Evolutionary conservation across 2,329 filamentous ascomycete genomes (phyloP).

Genomic region (Fusarium sp.): DNA sequence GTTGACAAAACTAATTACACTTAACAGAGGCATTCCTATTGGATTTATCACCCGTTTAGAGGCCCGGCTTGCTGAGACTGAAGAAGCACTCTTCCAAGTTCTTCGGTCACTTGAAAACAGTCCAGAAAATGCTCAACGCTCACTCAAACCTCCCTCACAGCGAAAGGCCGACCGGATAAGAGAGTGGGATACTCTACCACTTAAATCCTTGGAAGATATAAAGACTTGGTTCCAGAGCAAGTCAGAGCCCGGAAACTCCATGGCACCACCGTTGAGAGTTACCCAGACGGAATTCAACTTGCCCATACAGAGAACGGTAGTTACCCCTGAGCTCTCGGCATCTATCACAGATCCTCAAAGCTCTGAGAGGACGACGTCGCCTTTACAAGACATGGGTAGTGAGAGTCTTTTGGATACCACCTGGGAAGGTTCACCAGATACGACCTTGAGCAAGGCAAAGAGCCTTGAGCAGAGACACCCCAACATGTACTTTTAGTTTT

Average conservation of each 20-base stretch:
- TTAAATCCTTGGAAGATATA: conserved; percentile 29
- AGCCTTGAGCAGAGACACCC: conserved; percentile 26
- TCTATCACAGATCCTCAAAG: background rate
- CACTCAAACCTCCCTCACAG: conserved; percentile 19
- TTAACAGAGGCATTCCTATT: conserved; percentile 46
- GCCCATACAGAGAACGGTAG: background rate
- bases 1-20: background rate
- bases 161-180: conserved; percentile 42
- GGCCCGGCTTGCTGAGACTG: conserved; percentile 48
- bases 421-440: background rate
- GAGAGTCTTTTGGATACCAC: conserved; percentile 4
- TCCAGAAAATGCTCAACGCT: background rate
- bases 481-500: conserved; percentile 35
- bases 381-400: background rate
- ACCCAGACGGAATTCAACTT: background rate
- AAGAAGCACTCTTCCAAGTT: conserved; percentile 42
- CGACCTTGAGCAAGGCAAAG: conserved; percentile 26
- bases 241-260: background rate
- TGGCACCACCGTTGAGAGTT: background rate
- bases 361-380: background rate
- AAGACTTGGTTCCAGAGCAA: conserved; percentile 35
- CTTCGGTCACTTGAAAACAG: conserved; percentile 26
- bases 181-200: conserved; percentile 44
- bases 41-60: conserved; percentile 54
- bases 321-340: background rate